phyloP scores from a whole-genome alignment of 2,329 filamentous ascomycete species.

The Sphaerostilbella broomeana region DNA sequence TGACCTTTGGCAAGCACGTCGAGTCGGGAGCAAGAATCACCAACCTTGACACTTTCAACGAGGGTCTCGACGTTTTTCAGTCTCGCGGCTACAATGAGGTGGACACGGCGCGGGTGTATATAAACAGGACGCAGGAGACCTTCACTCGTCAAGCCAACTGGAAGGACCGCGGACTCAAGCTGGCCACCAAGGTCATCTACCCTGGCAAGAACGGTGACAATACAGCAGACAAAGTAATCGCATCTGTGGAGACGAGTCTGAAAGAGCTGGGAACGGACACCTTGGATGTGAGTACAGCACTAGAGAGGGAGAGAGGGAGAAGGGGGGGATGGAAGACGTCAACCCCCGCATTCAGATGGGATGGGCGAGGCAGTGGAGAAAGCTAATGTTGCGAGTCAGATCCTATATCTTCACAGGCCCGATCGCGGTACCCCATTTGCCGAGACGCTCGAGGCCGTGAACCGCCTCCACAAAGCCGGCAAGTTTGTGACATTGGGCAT shows the following conservation, averaged over 20 bases:
- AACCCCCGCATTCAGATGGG: too few species aligned
- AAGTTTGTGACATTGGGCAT: constrained; percentile 78
- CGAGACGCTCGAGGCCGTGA: constrained; percentile 69
- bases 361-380: too few species aligned
- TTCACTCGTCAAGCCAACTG: constrained; percentile 69
- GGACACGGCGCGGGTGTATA: constrained; percentile 74
- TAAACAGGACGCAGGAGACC: constrained; percentile 66
- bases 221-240: constrained; percentile 54
- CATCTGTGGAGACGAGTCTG: constrained; percentile 60
- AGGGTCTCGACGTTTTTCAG: constrained; percentile 68
- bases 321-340: too few species aligned
- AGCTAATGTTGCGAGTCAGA: constrained; percentile 18
- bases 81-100: constrained; percentile 75
- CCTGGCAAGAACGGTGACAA: constrained; percentile 54
- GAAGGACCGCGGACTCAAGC: constrained; percentile 68
- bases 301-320: too few species aligned
- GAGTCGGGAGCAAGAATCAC: constrained; percentile 64
- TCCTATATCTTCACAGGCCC: constrained; percentile 34
- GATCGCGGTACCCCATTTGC: constrained; percentile 65
- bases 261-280: constrained; percentile 65
- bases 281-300: constrained; percentile 52
- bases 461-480: constrained; percentile 77
- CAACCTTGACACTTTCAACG: constrained; percentile 57
- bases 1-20: constrained; percentile 71
- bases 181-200: constrained; percentile 73